A percentile compares a stretch with the other conserved stretches of the same genome.
Evolutionary conservation across 805 yeast species (phyloP).

Genomic region (Wickerhamomyces silvicola): DNA sequence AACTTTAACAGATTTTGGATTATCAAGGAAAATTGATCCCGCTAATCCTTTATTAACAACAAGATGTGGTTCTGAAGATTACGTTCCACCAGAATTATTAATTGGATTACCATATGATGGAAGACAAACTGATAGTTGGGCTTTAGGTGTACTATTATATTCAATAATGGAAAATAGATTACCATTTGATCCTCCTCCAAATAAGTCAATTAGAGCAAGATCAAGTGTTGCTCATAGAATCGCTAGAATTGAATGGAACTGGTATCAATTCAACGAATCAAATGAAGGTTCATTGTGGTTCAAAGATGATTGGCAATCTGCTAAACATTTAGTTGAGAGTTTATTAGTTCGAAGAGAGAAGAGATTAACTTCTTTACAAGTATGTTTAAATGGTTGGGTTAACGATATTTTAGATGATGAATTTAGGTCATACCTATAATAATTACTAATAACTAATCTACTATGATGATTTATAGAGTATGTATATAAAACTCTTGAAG

Average conservation of each 20-base stretch:
- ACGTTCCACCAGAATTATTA: constrained; percentile 88
- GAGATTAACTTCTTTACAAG: constrained; percentile 30
- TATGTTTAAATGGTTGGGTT: constrained; percentile 32
- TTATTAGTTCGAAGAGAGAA: constrained; percentile 43
- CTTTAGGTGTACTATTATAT: constrained; percentile 86
- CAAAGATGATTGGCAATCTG: constrained; percentile 34
- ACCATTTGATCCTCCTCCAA: constrained; percentile 87
- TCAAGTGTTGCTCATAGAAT: constrained; percentile 78
- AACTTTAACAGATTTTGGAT: constrained; percentile 82
- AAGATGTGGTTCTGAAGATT: constrained; percentile 94
- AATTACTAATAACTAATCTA: no score
- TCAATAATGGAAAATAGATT: constrained; percentile 77
- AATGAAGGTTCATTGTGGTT: constrained; percentile 13
- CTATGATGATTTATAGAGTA: no score
- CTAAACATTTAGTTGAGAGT: constrained; percentile 43
- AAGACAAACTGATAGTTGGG: constrained; percentile 88
- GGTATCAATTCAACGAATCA: constrained; percentile 49
- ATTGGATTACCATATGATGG: constrained; percentile 93
- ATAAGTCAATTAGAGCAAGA: constrained; percentile 36
- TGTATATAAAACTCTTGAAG: no score
- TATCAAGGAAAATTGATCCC: constrained; percentile 63
- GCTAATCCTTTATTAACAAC: constrained; percentile 65
- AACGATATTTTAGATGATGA: constrained; percentile 7
- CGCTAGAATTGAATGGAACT: constrained; percentile 88
- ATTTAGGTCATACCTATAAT: no score